These are phyloP conservation scores for Microascus cirrosus DNA, from an alignment of 2,329 filamentous ascomycete species.

Conservation along the genomic window DNA sequence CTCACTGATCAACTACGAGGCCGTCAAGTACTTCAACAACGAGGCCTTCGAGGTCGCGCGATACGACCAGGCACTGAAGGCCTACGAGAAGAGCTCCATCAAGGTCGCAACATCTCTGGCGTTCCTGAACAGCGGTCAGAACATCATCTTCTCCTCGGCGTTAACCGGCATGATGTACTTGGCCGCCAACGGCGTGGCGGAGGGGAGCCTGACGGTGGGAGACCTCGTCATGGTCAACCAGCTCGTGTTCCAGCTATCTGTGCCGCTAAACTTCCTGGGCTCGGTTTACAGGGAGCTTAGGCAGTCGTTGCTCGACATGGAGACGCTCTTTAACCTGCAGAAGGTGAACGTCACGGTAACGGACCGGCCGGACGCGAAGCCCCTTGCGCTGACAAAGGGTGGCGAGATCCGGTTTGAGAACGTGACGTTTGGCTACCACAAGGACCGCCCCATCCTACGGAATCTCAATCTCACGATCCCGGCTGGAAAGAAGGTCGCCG, in stretches of 20 bases:
- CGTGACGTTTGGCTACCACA: constrained; percentile 85
- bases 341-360: constrained; percentile 87
- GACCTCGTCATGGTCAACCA: constrained; percentile 99
- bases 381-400: constrained; percentile 60
- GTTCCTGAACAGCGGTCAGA: constrained; percentile 89
- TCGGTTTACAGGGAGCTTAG: constrained; percentile 93
- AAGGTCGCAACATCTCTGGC: constrained; percentile 92
- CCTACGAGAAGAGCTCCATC: constrained; percentile 90
- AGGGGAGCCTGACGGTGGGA: constrained; percentile 74
- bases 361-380: constrained; percentile 63
- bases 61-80: constrained; percentile 76
- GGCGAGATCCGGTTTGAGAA: constrained; percentile 93
- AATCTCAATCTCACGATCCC: constrained; percentile 83
- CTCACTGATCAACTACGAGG: constrained; percentile 96
- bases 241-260: constrained; percentile 93
- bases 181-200: constrained; percentile 78
- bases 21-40: constrained; percentile 99
- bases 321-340: constrained; percentile 93
- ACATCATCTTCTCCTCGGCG: constrained; percentile 90
- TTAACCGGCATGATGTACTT: constrained; percentile 98
- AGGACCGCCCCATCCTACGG: constrained; percentile 75
- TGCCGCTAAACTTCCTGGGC: constrained; percentile 95
- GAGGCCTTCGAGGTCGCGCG: constrained; percentile 86
- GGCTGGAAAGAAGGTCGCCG: constrained; percentile 88
- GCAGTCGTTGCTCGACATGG: constrained; percentile 95